Conservation (phyloP, 1,284 basidiomycete species). For the Pterula multifida region DNA sequence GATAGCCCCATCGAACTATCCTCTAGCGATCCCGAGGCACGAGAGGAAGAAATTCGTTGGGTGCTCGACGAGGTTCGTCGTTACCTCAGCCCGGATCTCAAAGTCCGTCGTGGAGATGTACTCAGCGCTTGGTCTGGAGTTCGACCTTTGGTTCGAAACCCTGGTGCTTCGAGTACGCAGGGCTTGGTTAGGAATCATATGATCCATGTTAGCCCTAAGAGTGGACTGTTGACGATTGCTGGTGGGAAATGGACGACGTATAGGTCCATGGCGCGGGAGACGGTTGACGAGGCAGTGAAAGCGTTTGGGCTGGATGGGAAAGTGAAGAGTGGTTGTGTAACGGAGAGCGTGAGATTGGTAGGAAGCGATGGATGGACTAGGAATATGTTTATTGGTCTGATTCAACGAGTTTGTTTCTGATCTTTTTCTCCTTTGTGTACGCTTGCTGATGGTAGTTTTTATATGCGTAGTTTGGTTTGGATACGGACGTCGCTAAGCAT, state of each 20-base stretch:
- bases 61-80: constrained; percentile 86
- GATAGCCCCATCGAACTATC: constrained; percentile 90
- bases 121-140: constrained; percentile 92
- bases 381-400: constrained; percentile 95
- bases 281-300: constrained; percentile 81
- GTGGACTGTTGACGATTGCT: constrained; percentile 87
- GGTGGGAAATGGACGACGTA: constrained; percentile 99
- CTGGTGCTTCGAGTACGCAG: constrained; percentile 59
- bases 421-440: neutral
- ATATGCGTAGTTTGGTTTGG: constrained; percentile 63
- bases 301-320: constrained; percentile 55
- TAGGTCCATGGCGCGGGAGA: constrained; percentile 92
- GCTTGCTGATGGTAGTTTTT: constrained; percentile 7
- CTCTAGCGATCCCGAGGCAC: constrained; percentile 66
- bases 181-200: constrained; percentile 91
- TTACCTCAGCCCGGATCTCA: constrained; percentile 88
- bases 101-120: constrained; percentile 93
- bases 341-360: constrained; percentile 72
- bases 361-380: constrained; percentile 93
- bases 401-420: constrained; percentile 55
- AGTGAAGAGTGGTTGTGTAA: constrained; percentile 55
- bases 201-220: constrained; percentile 66
- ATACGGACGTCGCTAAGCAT: constrained; percentile 89
- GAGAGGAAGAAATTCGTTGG: constrained; percentile 95
- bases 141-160: constrained; percentile 83